Percentiles rank a stretch among this genome's conserved stretches.
phyloP scores from a whole-genome alignment of 2,329 filamentous ascomycete genomes.

The Cyphellophora attinorum region DNA sequence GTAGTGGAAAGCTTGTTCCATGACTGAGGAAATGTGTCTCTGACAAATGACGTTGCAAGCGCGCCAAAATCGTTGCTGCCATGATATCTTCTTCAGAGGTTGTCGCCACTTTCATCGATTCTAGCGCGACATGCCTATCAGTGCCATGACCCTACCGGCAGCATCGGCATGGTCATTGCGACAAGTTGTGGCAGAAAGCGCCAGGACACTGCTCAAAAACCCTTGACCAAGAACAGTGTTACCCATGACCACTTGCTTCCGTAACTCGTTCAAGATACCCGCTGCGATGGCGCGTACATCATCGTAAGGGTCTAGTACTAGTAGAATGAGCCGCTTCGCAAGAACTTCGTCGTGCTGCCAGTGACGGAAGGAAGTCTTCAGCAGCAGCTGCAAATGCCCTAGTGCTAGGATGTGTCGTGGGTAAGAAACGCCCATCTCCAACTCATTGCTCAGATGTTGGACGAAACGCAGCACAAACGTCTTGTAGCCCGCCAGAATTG shows the following conservation, averaged over 20 bases:
- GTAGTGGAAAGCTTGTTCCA: conserved; percentile 13
- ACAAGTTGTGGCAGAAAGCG: conserved; percentile 58
- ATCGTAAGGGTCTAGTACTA: conserved; percentile 83
- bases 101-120: too few relatives aligned
- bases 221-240: too few relatives aligned
- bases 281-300: conserved; percentile 61
- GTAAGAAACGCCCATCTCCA: conserved; percentile 76
- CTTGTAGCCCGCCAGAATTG: conserved; percentile 6
- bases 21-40: too few relatives aligned
- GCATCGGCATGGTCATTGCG: conserved; percentile 90
- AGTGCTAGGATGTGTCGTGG: conserved; percentile 78
- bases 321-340: conserved; percentile 39
- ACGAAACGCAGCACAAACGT: conserved; percentile 7
- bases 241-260: conserved; percentile 25
- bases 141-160: conserved; percentile 64
- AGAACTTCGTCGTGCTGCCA: conserved; percentile 50
- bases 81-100: too few relatives aligned
- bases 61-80: too few relatives aligned
- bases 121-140: too few relatives aligned
- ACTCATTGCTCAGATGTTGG: conserved; percentile 43
- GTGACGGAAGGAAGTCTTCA: conserved; percentile 4
- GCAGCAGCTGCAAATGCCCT: conserved; percentile 56
- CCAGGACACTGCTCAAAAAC: conserved; percentile 38
- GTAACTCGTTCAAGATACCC: conserved; percentile 28
- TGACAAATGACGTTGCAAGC: too few relatives aligned